A percentile compares a stretch with the other conserved stretches of the same genome.
Evolutionary conservation across 1,139 yeast genomes (phyloP).

Genomic region (Suhomyces atakaporum): DNA sequence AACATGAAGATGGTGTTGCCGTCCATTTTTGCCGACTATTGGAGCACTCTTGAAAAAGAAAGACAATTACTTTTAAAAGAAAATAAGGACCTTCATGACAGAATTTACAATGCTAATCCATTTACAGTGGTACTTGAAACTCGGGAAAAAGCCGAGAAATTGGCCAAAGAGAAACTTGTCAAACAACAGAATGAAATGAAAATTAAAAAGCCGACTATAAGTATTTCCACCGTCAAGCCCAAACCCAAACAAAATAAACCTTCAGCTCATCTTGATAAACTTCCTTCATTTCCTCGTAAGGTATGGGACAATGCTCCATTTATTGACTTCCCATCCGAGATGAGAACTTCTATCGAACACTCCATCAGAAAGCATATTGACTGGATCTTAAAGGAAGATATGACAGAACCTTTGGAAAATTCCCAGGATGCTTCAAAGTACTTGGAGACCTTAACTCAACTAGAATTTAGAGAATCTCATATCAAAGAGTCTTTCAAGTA

Average conservation of each 20-base stretch:
- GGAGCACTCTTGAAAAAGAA: conserved; percentile 70
- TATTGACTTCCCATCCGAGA: conserved; percentile 50
- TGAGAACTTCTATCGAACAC: conserved; percentile 55
- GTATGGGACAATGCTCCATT: conserved; percentile 67
- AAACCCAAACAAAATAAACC: background rate
- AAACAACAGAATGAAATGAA: conserved; percentile 39
- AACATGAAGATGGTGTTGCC: conserved; percentile 88
- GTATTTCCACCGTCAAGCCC: conserved; percentile 17
- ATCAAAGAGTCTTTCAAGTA: conserved; percentile 70
- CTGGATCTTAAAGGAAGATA: conserved; percentile 44
- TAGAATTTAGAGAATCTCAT: conserved; percentile 75
- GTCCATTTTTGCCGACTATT: conserved; percentile 71
- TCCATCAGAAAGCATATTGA: conserved; percentile 54
- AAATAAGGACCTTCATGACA: conserved; percentile 51
- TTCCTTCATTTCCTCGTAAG: conserved; percentile 52
- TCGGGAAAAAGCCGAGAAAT: conserved; percentile 43
- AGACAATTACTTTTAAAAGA: conserved; percentile 47
- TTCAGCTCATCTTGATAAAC: conserved; percentile 4
- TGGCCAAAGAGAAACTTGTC: conserved; percentile 47
- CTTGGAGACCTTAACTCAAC: conserved; percentile 28
- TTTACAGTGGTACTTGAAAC: conserved; percentile 62
- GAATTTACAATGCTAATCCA: conserved; percentile 67
- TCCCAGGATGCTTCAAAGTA: conserved; percentile 1
- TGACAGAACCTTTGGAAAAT: conserved; percentile 3
- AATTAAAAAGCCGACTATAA: conserved; percentile 44